Percentiles rank a stretch among this genome's conserved stretches.
Evolutionary conservation across 2,329 filamentous ascomycete genomes (phyloP).

Genomic region (Diaporthe sp.): DNA sequence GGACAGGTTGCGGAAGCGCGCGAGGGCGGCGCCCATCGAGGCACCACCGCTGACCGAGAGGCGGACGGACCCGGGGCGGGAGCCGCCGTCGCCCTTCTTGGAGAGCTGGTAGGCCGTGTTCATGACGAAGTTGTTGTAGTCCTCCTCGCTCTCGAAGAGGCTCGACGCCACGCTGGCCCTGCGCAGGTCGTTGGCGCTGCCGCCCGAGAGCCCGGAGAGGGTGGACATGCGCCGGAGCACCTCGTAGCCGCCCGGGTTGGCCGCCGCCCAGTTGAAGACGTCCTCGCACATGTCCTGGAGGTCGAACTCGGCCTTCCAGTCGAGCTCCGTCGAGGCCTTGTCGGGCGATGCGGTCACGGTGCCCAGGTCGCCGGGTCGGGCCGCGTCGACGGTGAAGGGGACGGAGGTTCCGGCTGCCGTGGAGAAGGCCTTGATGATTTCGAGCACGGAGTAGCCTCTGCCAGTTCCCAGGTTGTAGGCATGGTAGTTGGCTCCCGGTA

Average conservation of each 20-base stretch:
- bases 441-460: conserved; percentile 38
- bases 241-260: conserved; percentile 39
- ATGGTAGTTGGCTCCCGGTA: conserved; percentile 24
- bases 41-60: background rate
- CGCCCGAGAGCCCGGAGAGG: conserved; percentile 20
- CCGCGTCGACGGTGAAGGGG: conserved; percentile 32
- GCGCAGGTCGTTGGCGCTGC: conserved; percentile 33
- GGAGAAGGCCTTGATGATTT: conserved; percentile 39
- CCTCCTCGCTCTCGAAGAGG: conserved; percentile 36
- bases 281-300: conserved; percentile 40
- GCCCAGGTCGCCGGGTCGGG: conserved; percentile 34
- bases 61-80: conserved; percentile 7
- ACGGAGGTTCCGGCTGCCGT: conserved; percentile 35
- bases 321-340: conserved; percentile 39
- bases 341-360: conserved; percentile 35
- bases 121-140: conserved; percentile 38
- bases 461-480: conserved; percentile 39
- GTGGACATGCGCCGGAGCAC: conserved; percentile 35
- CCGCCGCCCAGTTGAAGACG: conserved; percentile 37
- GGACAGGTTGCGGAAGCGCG: conserved; percentile 9
- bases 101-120: conserved; percentile 25
- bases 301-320: conserved; percentile 39
- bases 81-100: background rate
- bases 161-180: conserved; percentile 32
- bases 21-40: background rate